Base-by-base conservation (phyloP, 768 basidiomycete species). In the Tephrocybe sp. region DNA sequence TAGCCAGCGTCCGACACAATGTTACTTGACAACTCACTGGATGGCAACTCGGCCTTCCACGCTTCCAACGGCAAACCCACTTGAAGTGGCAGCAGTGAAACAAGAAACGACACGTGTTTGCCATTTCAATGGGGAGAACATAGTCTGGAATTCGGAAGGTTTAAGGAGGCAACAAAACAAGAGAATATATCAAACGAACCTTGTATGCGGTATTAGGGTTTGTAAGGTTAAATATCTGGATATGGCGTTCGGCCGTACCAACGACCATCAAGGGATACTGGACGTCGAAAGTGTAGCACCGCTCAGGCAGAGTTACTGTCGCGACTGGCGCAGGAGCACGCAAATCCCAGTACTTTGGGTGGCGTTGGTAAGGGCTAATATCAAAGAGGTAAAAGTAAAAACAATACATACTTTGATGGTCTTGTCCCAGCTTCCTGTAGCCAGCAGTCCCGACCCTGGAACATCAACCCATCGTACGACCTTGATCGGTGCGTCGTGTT, bases 361-460 rank as follows among this genome's bases (percentile, higher is more conserved):
- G 21, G 37, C 31, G 46, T 19, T 44, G 34, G 12, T 18, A 22
- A 19, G 30, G 25, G 22, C 39, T 32, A 27, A 21, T n/a, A 43
- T 26, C 26, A 51, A 42, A 36, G 39, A 1, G 45, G 41, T 32
- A 18, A n/a, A 37, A 19, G 11, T n/a, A 45, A 24, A 30, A 30
- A 53, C 18, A 55, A 52, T 2, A 61, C 70, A 47, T 56, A 94
- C 95, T 78, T 94, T 96, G 64, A 98, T 69, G 1, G 92, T 96
- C 71, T 96, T 96, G 68, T 99, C 96, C 97, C 97, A 99, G 45
- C 92, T 93, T 9, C 94, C 97, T 1, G 96, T 98, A 11, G 86
- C 91, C 16, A 95, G 74, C 54, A 95, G 83, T 12, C 89, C 82
- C 28, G 80, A 79, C 53, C 79, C 80, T 18, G 83, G 84, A 5